A percentile compares a stretch with the other conserved stretches of the same genome.
Conservation (phyloP, 192 early-diverging fungal genomes). For the Backusella tarrabulga region DNA sequence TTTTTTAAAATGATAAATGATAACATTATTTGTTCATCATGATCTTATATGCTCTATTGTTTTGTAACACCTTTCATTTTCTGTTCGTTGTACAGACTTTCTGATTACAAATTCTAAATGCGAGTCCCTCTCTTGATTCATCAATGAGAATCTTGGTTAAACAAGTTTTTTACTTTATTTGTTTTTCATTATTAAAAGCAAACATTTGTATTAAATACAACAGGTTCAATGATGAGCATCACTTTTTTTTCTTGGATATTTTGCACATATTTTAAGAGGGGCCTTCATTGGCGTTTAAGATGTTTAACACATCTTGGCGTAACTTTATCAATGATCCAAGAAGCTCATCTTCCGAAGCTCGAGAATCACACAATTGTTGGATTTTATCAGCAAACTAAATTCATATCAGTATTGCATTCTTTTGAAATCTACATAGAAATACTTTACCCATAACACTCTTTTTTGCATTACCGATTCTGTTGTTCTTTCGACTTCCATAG, state of each 20-base stretch:
- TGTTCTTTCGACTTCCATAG: no score
- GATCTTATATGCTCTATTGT: neutral
- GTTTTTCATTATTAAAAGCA: neutral
- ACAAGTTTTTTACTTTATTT: no score
- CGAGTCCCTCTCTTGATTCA: neutral
- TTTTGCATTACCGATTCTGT: neutral
- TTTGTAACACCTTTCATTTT: neutral
- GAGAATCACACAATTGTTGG: neutral
- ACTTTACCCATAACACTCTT: slow-evolving; percentile 1
- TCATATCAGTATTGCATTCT: neutral
- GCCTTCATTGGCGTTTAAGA: neutral
- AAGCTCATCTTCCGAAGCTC: neutral
- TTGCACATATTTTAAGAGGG: neutral
- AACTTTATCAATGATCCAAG: neutral
- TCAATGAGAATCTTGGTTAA: neutral
- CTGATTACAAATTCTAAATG: neutral
- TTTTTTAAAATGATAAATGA: neutral
- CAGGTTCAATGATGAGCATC: neutral
- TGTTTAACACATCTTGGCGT: neutral
- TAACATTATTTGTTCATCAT: neutral
- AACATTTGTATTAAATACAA: neutral
- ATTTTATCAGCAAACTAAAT: slow-evolving; percentile 10
- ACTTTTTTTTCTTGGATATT: neutral
- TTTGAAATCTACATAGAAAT: neutral
- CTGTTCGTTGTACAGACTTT: neutral